Conservation (phyloP, 495 filamentous ascomycete species). For the Penicillium cinerascens region DNA sequence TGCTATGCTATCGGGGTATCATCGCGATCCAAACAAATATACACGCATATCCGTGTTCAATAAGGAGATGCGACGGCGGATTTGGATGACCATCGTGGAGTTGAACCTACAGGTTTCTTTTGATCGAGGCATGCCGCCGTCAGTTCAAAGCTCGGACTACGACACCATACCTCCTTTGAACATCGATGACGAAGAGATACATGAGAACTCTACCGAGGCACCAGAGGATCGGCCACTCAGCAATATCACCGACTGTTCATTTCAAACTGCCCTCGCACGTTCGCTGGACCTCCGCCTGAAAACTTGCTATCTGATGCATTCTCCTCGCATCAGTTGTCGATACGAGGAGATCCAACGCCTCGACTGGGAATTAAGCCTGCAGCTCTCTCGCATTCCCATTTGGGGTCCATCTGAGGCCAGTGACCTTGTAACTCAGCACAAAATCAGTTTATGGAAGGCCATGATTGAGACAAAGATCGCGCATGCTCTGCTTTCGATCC, state of each 20-base stretch:
- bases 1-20: slow-evolving; percentile 55
- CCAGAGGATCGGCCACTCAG: slow-evolving; percentile 27
- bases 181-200: slow-evolving; percentile 42
- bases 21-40: slow-evolving; percentile 52
- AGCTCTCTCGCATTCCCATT: slow-evolving; percentile 34
- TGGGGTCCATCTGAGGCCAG: slow-evolving; percentile 26
- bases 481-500: slow-evolving; percentile 36
- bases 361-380: slow-evolving; percentile 38
- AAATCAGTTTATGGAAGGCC: slow-evolving; percentile 30
- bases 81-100: slow-evolving; percentile 68
- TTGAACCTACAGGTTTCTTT: slow-evolving; percentile 57
- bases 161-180: slow-evolving; percentile 55
- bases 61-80: slow-evolving; percentile 62
- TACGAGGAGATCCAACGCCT: slow-evolving; percentile 45
- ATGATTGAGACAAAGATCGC: slow-evolving; percentile 37
- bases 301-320: slow-evolving; percentile 39
- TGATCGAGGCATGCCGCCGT: slow-evolving; percentile 56
- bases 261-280: slow-evolving; percentile 28
- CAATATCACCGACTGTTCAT: slow-evolving; percentile 40
- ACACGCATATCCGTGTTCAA: slow-evolving; percentile 51
- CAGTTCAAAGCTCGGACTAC: slow-evolving; percentile 52
- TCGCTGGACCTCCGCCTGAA: slow-evolving; percentile 39
- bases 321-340: slow-evolving; percentile 39
- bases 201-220: slow-evolving; percentile 34
- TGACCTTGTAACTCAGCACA: slow-evolving; percentile 28